Evolutionary conservation across 352 stramenopile species (phyloP), one percentile per base, ranked within the genome.

Genomic region (Phytophthora chlamydospora): DNA sequence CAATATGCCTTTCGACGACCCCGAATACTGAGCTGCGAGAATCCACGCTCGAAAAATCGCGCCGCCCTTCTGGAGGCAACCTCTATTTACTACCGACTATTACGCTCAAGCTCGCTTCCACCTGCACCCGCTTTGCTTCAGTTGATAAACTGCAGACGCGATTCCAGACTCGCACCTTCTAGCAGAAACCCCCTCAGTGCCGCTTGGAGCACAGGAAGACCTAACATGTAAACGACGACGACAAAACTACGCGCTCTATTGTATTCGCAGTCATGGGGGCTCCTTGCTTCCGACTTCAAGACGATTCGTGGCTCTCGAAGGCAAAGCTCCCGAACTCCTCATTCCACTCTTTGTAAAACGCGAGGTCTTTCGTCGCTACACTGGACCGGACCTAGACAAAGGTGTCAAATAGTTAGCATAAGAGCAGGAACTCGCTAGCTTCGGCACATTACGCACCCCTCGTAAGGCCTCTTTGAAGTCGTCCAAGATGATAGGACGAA

Each of bases 401-500:
- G 4, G 31, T 6, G 12, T 0, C 14, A 38, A 24, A 39, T 36
- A 34, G 24, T 41, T 34, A 38, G 6, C 10, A 12, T 14, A 40
- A 12, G 36, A 13, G 9, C 12, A 9, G 32, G 12, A 35, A 16
- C 29, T 32, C 27, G 19, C 3, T 8, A 16, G 21, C 35, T 32
- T 34, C 31, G 27, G 12, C 34, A n/a, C 21, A 16, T 6, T 41
- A 72, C 77, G 21, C 66, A 93, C 86, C 33, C 79, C 85, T 54
- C 85, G 85, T 13, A 99, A 77, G 13, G 97, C 93, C 42, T 89
- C 75, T n/a, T 93, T 84, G 64, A 99, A 99, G 72, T 99, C 96
- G 29, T 96, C 86, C 40, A 95, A 89, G 19, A 78, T 89, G 61
- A 99, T 99, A 3, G 97, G 85, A 19, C 97, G 96, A 29, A 99